These are phyloP conservation scores for Exophiala phaeomuriformis DNA, from an alignment of 2,329 filamentous ascomycete genomes.

Conservation along the genomic window DNA sequence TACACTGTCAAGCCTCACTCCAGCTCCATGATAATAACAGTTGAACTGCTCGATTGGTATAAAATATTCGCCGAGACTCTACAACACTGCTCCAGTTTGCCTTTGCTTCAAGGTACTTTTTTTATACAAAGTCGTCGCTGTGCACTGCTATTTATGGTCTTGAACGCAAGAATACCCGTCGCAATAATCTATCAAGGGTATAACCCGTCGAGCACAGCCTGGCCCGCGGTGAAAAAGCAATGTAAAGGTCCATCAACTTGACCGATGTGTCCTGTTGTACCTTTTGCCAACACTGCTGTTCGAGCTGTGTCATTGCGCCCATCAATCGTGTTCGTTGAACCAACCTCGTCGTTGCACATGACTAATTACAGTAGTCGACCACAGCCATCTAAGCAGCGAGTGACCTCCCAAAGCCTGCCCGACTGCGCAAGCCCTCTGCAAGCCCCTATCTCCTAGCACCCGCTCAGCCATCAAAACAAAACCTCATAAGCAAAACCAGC, in stretches of 20 bases:
- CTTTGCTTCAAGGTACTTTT: not conserved
- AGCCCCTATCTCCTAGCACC: slow-evolving; percentile 4
- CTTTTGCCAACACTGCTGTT: slow-evolving; percentile 12
- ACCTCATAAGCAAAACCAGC: slow-evolving; percentile 4
- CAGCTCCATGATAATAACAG: too few relatives aligned
- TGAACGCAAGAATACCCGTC: not conserved
- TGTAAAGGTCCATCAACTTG: slow-evolving; percentile 9
- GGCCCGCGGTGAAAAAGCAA: slow-evolving; percentile 5
- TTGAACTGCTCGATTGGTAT: too few relatives aligned
- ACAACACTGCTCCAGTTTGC: too few relatives aligned
- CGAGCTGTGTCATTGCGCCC: slow-evolving; percentile 1
- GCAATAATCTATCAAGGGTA: slow-evolving; percentile 21
- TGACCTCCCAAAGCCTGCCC: slow-evolving; percentile 1
- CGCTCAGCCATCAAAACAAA: slow-evolving; percentile 5
- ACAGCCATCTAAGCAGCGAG: slow-evolving; percentile 7
- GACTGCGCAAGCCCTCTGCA: slow-evolving; percentile 11
- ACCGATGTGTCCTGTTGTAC: slow-evolving; percentile 12
- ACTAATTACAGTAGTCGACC: slow-evolving; percentile 20
- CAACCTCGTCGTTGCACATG: slow-evolving; percentile 19
- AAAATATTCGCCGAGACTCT: too few relatives aligned
- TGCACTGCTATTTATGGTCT: not conserved
- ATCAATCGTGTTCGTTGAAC: slow-evolving; percentile 8
- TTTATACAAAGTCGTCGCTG: not conserved
- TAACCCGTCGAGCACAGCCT: slow-evolving; percentile 10
- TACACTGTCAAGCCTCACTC: too few relatives aligned